Evolutionary conservation across 2,329 filamentous ascomycete genomes (phyloP), one percentile per base, ranked within the genome.

Genomic region (Paramyrothecium sp.): DNA sequence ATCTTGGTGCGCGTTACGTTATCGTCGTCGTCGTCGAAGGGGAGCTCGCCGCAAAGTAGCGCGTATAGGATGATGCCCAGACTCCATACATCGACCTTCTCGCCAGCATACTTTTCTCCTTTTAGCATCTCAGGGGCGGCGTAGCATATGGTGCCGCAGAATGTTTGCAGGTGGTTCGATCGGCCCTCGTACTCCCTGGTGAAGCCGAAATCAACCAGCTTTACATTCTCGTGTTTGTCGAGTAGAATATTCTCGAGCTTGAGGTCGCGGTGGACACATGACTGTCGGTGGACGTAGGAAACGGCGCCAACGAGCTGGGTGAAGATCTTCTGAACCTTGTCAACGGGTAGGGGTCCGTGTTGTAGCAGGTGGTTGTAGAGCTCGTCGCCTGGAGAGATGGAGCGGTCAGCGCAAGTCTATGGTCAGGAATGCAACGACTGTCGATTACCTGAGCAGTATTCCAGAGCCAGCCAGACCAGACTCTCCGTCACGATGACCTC

Each of bases 61-160:
- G 91, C 91, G 68, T 93, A 95, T 1, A 95, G 79, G 59, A 96
- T 95, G 56, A 96, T 89, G 13, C 91, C 91, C 63, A 96, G 71
- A 68, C 91, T 95, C 91, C 91, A 99, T 4, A 99, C 92, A 69
- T 99, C 95, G 52, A 99, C 94, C 77, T 97, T 98, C 77, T 97
- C 92, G 23, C 92, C 94, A 0, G 93, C 95, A 71, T 99, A 99
- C 73, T 96, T 98, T 73, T 99, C 95, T 44, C 93, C 95, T 73
- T 95, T 97, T 46, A 99, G 82, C 95, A 99, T 99, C 74, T 99
- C 95, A 2, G 95, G 95, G 2, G 95, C 95, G 55, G 92, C 97
- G 75, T 99, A 99, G 77, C 94, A 98, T 61, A 99, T 89, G 0
- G 95, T 99, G 5, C 95, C 95, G 72, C 95, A 99, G 75, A 97